phyloP scores from a whole-genome alignment of 108 stramenopile species.

The Schizochytrium sp. region DNA sequence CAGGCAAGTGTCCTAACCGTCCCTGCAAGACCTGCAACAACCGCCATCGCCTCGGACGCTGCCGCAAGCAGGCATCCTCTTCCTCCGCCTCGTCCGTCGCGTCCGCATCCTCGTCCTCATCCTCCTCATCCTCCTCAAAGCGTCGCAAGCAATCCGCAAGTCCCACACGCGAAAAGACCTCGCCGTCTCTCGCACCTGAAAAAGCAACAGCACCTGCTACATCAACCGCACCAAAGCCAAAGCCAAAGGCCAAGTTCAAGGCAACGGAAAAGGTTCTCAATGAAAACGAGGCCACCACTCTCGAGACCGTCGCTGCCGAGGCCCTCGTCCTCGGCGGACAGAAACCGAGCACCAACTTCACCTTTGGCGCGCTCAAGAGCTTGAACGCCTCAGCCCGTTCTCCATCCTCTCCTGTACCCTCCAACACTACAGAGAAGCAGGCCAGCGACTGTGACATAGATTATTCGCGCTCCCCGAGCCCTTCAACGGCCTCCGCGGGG shows the following conservation, averaged over 20 bases:
- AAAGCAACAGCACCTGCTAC: no score
- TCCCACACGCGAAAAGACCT: no score
- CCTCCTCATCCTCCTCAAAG: no score
- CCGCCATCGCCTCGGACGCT: neutral
- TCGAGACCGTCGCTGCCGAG: neutral
- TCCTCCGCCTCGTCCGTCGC: no score
- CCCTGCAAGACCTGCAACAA: neutral
- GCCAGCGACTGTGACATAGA: neutral
- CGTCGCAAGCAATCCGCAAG: no score
- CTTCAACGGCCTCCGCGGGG: neutral
- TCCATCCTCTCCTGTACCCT: neutral
- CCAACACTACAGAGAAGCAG: neutral
- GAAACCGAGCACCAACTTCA: neutral
- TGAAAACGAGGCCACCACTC: neutral
- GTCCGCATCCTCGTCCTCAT: no score
- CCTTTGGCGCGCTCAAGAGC: neutral
- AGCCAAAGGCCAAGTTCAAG: no score
- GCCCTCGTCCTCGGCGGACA: no score
- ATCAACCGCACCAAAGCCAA: neutral
- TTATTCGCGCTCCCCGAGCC: neutral
- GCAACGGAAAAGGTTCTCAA: no score
- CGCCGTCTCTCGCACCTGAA: no score
- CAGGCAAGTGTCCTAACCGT: neutral
- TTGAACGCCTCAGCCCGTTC: neutral
- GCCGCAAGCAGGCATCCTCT: neutral